Percentiles rank a stretch among this genome's conserved stretches.
phyloP scores from a whole-genome alignment of 2,329 filamentous ascomycete genomes.

The Cytospora piceicola region DNA sequence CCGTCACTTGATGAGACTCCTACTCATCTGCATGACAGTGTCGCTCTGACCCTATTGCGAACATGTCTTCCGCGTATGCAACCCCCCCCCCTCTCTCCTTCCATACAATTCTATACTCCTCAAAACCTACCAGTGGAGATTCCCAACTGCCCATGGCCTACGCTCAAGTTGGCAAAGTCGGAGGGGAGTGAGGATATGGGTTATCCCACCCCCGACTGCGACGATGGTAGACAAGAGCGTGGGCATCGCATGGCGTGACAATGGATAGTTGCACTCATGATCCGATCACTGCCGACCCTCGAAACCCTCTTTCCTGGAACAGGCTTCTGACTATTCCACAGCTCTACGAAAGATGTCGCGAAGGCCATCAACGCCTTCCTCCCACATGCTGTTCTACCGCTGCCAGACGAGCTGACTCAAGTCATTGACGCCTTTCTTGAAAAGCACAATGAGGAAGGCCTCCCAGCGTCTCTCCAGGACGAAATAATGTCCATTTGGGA shows the following conservation, averaged over 20 bases:
- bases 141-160: background rate
- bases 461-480: slow-evolving; percentile 73
- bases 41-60: slow-evolving; percentile 11
- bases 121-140: background rate
- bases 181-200: background rate
- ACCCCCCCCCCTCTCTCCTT: background rate
- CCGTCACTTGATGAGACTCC: slow-evolving; percentile 26
- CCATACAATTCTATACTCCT: background rate
- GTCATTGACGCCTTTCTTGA: slow-evolving; percentile 70
- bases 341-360: slow-evolving; percentile 63
- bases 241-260: background rate
- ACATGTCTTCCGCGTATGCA: slow-evolving; percentile 30
- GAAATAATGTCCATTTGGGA: slow-evolving; percentile 71
- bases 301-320: background rate
- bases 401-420: slow-evolving; percentile 67
- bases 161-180: background rate
- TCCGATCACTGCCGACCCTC: background rate
- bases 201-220: background rate
- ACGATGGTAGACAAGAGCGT: background rate
- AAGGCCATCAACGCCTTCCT: slow-evolving; percentile 60
- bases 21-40: slow-evolving; percentile 16
- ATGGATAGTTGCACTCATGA: background rate
- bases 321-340: slow-evolving; percentile 36
- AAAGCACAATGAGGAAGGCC: slow-evolving; percentile 69
- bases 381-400: slow-evolving; percentile 57